Evolutionary conservation across 306 rosid genomes (phyloP).

Genomic region (Medicago lupulina): DNA sequence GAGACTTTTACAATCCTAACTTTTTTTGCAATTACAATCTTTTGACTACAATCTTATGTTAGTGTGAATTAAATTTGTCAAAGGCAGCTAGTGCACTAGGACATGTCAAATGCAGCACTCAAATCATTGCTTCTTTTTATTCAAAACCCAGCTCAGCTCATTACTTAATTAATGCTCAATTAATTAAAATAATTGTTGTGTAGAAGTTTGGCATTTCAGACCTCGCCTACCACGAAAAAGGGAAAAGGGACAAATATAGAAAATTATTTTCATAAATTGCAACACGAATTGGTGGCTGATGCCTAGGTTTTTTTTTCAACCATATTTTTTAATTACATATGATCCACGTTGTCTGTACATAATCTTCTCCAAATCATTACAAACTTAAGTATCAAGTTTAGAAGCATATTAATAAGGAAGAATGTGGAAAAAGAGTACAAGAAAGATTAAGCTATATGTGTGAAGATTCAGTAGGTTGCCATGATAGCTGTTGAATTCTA

Average conservation of each 20-base stretch:
- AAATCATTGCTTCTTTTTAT: not conserved
- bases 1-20: not conserved
- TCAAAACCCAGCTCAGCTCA: not conserved
- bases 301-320: not conserved
- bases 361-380: not conserved
- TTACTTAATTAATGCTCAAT: not conserved
- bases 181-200: not conserved
- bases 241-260: no score
- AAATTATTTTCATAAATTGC: not conserved
- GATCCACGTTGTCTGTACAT: not conserved
- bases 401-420: not conserved
- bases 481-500: not conserved
- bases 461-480: not conserved
- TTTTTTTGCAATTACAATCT: no score
- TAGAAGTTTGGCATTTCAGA: not conserved
- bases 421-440: not conserved
- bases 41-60: not conserved
- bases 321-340: not conserved
- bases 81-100: not conserved
- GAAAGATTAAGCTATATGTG: not conserved
- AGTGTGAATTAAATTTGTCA: not conserved
- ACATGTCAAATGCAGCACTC: not conserved
- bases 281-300: not conserved
- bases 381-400: not conserved
- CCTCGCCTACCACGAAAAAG: not conserved